These are phyloP conservation scores for Fusarium domesticum DNA, from an alignment of 2,329 filamentous ascomycete species.

Conservation along the genomic window DNA sequence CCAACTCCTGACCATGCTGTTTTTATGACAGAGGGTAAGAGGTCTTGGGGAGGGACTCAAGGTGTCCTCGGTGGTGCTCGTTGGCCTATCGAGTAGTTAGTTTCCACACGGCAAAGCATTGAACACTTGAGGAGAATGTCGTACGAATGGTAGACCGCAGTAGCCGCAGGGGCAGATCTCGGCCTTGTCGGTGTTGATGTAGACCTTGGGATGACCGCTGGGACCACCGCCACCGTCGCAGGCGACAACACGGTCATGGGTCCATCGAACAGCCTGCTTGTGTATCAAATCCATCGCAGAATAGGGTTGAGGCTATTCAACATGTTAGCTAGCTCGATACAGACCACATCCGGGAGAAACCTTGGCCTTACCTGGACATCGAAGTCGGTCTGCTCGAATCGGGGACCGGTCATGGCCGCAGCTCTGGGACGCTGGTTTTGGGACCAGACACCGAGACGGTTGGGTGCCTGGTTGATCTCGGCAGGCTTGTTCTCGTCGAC, in stretches of 20 bases:
- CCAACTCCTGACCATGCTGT: not conserved
- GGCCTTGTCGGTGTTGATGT: constrained; percentile 97
- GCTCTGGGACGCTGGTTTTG: constrained; percentile 77
- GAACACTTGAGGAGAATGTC: constrained; percentile 35
- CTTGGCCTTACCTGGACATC: constrained; percentile 70
- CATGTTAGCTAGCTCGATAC: constrained; percentile 19
- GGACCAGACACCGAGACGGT: constrained; percentile 78
- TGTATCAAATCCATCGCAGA: constrained; percentile 96
- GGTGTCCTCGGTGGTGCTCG: constrained; percentile 79
- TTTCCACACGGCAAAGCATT: not conserved
- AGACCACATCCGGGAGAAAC: constrained; percentile 4
- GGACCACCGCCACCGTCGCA: constrained; percentile 94
- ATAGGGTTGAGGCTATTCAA: constrained; percentile 72
- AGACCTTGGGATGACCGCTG: constrained; percentile 86
- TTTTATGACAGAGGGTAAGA: constrained; percentile 71
- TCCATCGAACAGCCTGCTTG: constrained; percentile 92
- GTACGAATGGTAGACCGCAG: constrained; percentile 89
- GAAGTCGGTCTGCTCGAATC: constrained; percentile 97
- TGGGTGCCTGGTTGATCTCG: constrained; percentile 75
- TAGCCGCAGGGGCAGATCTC: constrained; percentile 89
- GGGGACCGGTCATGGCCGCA: constrained; percentile 85
- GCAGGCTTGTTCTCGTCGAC: constrained; percentile 42
- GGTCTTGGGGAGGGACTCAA: constrained; percentile 76
- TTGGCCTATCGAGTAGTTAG: constrained; percentile 62
- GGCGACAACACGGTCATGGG: constrained; percentile 72